phyloP scores from a whole-genome alignment of 78 protist genomes.

The Dictyostelium intermedium region DNA sequence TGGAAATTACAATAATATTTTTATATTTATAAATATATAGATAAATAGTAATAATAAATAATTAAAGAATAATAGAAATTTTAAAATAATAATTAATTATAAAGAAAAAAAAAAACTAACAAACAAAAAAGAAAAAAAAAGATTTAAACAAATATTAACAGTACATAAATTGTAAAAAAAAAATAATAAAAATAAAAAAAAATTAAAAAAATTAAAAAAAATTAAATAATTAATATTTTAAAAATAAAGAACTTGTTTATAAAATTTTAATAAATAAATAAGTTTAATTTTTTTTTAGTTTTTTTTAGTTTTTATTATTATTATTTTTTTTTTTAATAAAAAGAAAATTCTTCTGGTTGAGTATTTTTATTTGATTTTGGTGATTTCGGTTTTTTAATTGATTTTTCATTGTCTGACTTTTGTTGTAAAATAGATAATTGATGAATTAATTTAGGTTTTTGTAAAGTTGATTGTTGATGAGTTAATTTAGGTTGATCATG shows the following conservation, averaged over 20 bases:
- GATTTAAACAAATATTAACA: not conserved
- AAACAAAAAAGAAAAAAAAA: not conserved
- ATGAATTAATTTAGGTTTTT: not conserved
- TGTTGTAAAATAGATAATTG: not conserved
- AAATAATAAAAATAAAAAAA: not conserved
- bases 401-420: not conserved
- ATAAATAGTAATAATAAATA: not conserved
- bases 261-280: not conserved
- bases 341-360: not conserved
- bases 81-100: not conserved
- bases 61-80: not conserved
- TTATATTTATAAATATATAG: not conserved
- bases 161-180: not conserved
- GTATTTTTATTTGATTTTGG: not conserved
- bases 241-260: not conserved
- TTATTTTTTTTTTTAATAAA: too few species aligned
- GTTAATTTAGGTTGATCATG: not conserved
- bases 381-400: not conserved
- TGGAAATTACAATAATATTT: conserved; percentile 71
- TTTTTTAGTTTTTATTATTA: too few species aligned
- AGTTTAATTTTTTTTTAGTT: not conserved
- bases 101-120: not conserved
- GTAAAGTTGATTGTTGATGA: not conserved
- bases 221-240: not conserved
- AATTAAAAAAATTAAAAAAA: not conserved